Conservation (phyloP, 768 basidiomycete genomes). For the Fomitopsis serialis region DNA sequence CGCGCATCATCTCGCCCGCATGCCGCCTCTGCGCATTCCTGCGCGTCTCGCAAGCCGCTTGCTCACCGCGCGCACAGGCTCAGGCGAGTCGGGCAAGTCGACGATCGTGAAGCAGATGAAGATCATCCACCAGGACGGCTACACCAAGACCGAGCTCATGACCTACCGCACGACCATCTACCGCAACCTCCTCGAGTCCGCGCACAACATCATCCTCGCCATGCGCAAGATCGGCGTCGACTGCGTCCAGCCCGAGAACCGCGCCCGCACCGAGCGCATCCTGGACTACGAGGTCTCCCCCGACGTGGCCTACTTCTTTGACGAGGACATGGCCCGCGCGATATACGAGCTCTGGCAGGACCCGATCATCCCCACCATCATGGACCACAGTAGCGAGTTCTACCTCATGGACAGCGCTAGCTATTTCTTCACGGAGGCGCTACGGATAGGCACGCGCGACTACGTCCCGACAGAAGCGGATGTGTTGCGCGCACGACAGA, state of each 20-base stretch:
- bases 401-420: constrained; percentile 94
- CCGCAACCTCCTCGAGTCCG: constrained; percentile 84
- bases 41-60: no score
- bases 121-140: constrained; percentile 94
- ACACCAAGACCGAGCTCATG: constrained; percentile 70
- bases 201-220: constrained; percentile 78
- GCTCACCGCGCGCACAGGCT: constrained; percentile 46
- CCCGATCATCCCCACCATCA: constrained; percentile 43
- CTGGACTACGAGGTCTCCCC: constrained; percentile 50
- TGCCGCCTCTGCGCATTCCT: background rate
- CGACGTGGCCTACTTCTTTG: constrained; percentile 40
- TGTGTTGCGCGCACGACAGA: constrained; percentile 81
- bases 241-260: constrained; percentile 61
- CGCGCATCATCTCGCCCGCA: background rate
- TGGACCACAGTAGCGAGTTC: constrained; percentile 68
- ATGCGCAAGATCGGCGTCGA: constrained; percentile 85
- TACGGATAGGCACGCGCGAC: constrained; percentile 75
- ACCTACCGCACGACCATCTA: constrained; percentile 76
- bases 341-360: constrained; percentile 70
- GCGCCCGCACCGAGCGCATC: constrained; percentile 57
- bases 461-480: constrained; percentile 86
- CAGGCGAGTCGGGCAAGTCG: constrained; percentile 91
- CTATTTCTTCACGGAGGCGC: constrained; percentile 84
- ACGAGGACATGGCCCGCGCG: constrained; percentile 62
- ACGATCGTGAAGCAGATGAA: constrained; percentile 99